Evolutionary conservation across 2,329 filamentous ascomycete genomes (phyloP), one percentile per base, ranked within the genome.

Genomic region (Curvularia eragrostidis): DNA sequence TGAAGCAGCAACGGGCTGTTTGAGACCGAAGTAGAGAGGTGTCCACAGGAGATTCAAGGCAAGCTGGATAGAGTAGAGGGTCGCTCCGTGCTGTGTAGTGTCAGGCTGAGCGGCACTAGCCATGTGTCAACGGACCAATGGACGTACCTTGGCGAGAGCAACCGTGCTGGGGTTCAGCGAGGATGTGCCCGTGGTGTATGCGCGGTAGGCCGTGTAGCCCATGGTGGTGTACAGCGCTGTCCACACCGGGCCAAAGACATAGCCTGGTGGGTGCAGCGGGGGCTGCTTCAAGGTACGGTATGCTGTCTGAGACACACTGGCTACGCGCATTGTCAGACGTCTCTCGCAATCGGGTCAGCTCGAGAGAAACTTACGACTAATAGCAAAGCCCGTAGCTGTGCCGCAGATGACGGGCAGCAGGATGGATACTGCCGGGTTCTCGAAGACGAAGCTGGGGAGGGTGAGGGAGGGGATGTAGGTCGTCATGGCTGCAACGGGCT

Each of bases 1-100:
- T 6, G 91, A 87, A 3, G 93, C 93, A 71, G 87, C 85, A 51
- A 89, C 82, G 1, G 93, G 92, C 15, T 86, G 85, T 63, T 89
- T 88, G 49, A 89, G 73, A n/a, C 85, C 84, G 74, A 97, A 97
- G 84, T 97, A 97, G 10, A 97, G 84, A 12, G 94, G 94, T 85
- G 93, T 97, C 91, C 91, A 98, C 52, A 89, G 77, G 28, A 96
- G 81, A 75, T 97, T 97, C 50, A 97, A 82, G 10, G 84, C 90
- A 6, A 97, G 87, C 78, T 97, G 93, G 58, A 93, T 82, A 2
- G 90, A 91, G 81, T 97, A 97, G 28, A 97, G 83, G 0, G 89
- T 91, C 56, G 91, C 89, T 65, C 88, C 89, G 64, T 87, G 79
- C 77, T 78, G 54, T 5, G 34, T n/a, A 7, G 3, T 24, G 23